A percentile compares a stretch with the other conserved stretches of the same genome.
These are phyloP conservation scores for Priceomyces fermenticarens DNA, from an alignment of 805 yeast genomes.

Conservation along the genomic window DNA sequence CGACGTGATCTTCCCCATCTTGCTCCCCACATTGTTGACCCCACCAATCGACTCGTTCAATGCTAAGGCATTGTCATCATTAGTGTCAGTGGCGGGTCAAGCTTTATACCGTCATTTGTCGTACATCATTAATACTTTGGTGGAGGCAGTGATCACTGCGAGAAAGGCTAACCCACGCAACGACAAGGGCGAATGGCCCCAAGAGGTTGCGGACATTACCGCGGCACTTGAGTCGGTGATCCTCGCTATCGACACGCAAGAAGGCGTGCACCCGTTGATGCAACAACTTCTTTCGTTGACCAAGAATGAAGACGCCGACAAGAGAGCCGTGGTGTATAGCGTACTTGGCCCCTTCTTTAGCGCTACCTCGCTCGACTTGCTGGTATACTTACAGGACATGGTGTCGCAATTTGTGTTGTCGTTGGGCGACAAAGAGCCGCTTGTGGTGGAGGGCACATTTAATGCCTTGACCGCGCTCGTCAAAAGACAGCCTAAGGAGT, in stretches of 20 bases:
- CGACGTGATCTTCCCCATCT: slow-evolving; percentile 88
- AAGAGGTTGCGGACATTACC: slow-evolving; percentile 40
- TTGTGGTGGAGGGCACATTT: slow-evolving; percentile 63
- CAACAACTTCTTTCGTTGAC: slow-evolving; percentile 75
- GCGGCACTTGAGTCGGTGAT: slow-evolving; percentile 67
- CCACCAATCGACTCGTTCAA: slow-evolving; percentile 82
- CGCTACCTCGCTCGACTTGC: slow-evolving; percentile 63
- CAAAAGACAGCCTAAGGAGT: slow-evolving; percentile 69
- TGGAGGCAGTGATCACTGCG: slow-evolving; percentile 48
- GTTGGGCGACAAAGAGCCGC: slow-evolving; percentile 65
- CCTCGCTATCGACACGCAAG: slow-evolving; percentile 68
- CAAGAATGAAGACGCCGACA: slow-evolving; percentile 68
- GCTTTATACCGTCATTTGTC: slow-evolving; percentile 74
- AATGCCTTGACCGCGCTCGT: slow-evolving; percentile 65
- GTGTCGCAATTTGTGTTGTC: slow-evolving; percentile 65
- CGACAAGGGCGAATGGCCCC: slow-evolving; percentile 30
- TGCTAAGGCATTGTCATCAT: slow-evolving; percentile 82
- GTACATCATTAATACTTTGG: slow-evolving; percentile 68
- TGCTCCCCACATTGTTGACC: slow-evolving; percentile 77
- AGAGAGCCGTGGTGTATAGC: slow-evolving; percentile 60
- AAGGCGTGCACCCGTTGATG: slow-evolving; percentile 80
- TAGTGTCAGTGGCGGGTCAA: slow-evolving; percentile 87
- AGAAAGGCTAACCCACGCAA: slow-evolving; percentile 10
- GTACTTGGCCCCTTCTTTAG: slow-evolving; percentile 73
- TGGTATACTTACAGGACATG: slow-evolving; percentile 72